A percentile compares a stretch with the other conserved stretches of the same genome.
Evolutionary conservation across 805 yeast genomes (phyloP).

Genomic region (Wickerhamomyces strasburgensis): DNA sequence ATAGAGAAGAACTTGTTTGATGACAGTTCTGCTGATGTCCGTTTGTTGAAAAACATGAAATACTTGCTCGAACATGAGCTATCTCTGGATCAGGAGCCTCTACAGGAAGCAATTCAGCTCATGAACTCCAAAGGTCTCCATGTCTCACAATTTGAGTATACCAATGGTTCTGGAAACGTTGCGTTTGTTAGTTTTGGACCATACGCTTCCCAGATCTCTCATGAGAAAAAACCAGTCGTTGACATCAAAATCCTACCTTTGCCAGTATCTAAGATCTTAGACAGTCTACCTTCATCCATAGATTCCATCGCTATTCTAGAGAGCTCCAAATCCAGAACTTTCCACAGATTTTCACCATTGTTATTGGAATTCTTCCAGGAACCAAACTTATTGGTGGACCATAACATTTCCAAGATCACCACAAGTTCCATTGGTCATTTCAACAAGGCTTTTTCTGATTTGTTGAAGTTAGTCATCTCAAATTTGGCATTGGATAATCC

Average conservation of each 20-base stretch:
- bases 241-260: conserved; percentile 67
- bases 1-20: conserved; percentile 30
- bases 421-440: conserved; percentile 45
- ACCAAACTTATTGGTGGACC: conserved; percentile 39
- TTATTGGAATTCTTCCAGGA: conserved; percentile 71
- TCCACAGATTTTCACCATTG: conserved; percentile 58
- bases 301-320: conserved; percentile 65
- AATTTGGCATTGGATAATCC: conserved; percentile 54
- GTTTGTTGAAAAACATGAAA: not conserved
- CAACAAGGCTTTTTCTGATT: conserved; percentile 16
- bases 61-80: not conserved
- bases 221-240: conserved; percentile 33
- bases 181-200: conserved; percentile 38
- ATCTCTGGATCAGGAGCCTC: conserved; percentile 17
- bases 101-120: conserved; percentile 30
- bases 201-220: conserved; percentile 3
- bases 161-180: conserved; percentile 37
- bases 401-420: conserved; percentile 46
- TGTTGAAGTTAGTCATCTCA: conserved; percentile 34
- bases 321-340: conserved; percentile 32
- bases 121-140: conserved; percentile 22
- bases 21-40: not conserved
- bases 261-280: conserved; percentile 34
- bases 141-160: conserved; percentile 32
- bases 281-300: conserved; percentile 48